phyloP scores from a whole-genome alignment of 352 stramenopile genomes.

The Phytophthora capsici region DNA sequence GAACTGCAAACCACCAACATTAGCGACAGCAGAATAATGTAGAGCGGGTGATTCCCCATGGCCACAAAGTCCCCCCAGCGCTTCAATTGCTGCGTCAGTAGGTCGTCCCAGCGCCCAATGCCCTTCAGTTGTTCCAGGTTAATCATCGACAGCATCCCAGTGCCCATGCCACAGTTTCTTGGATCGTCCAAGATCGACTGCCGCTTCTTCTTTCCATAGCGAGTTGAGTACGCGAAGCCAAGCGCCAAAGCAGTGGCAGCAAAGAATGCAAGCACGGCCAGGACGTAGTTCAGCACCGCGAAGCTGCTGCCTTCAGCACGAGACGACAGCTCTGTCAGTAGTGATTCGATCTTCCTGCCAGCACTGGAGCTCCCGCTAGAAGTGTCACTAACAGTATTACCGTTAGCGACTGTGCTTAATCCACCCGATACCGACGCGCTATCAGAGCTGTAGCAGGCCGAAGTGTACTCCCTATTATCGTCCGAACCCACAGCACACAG shows the following conservation, averaged over 20 bases:
- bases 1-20: conserved; percentile 48
- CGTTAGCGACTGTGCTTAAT: conserved; percentile 14
- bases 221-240: conserved; percentile 51
- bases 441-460: conserved; percentile 43
- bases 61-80: conserved; percentile 57
- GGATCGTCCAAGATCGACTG: conserved; percentile 34
- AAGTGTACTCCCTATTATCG: conserved; percentile 45
- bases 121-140: conserved; percentile 36
- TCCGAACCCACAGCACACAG: conserved; percentile 51
- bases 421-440: conserved; percentile 16
- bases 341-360: conserved; percentile 41
- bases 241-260: conserved; percentile 43
- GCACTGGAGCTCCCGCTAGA: conserved; percentile 4
- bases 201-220: conserved; percentile 41
- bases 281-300: conserved; percentile 58
- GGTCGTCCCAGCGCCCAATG: conserved; percentile 46
- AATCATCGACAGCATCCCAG: conserved; percentile 22
- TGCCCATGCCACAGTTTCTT: conserved; percentile 12
- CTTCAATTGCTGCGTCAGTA: conserved; percentile 44
- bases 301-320: conserved; percentile 50
- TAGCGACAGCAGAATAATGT: conserved; percentile 50
- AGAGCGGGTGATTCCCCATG: conserved; percentile 49
- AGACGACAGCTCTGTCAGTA: conserved; percentile 49
- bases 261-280: conserved; percentile 59
- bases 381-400: background rate